Conservation (phyloP, 148 eudicot genomes). For the Fagopyrum tataricum region DNA sequence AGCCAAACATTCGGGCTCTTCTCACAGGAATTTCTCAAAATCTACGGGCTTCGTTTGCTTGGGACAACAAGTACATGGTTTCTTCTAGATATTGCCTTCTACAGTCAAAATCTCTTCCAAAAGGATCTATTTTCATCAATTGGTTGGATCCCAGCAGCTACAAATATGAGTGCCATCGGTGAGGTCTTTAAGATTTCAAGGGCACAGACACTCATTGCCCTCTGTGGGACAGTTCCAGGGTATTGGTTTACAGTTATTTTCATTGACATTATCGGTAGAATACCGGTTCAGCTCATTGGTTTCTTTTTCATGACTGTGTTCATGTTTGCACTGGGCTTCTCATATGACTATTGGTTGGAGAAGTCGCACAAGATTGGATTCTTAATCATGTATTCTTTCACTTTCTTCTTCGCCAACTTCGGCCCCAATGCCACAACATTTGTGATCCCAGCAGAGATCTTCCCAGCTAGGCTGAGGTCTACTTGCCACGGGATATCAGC, state of each 20-base stretch:
- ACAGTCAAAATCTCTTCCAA: slow-evolving; percentile 71
- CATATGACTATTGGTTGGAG: slow-evolving; percentile 45
- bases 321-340: slow-evolving; percentile 67
- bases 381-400: slow-evolving; percentile 24
- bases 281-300: slow-evolving; percentile 54
- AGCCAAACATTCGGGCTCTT: slow-evolving; percentile 38
- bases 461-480: slow-evolving; percentile 30
- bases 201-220: slow-evolving; percentile 59
- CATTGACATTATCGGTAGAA: slow-evolving; percentile 53
- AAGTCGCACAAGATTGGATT: slow-evolving; percentile 27
- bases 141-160: slow-evolving; percentile 52
- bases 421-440: slow-evolving; percentile 33
- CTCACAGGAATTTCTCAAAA: slow-evolving; percentile 35
- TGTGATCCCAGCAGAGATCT: slow-evolving; percentile 28
- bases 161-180: slow-evolving; percentile 48
- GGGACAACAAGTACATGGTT: slow-evolving; percentile 72
- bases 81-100: slow-evolving; percentile 67
- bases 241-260: slow-evolving; percentile 70
- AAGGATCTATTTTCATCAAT: slow-evolving; percentile 50
- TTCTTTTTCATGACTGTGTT: slow-evolving; percentile 73
- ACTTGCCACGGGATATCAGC: slow-evolving; percentile 32
- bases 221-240: slow-evolving; percentile 66
- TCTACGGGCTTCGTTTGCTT: slow-evolving; percentile 51
- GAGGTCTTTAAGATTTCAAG: slow-evolving; percentile 49
- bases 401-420: slow-evolving; percentile 31